Evolutionary conservation across 768 basidiomycete species (phyloP).

Genomic region (Gelatoporia subvermispora): DNA sequence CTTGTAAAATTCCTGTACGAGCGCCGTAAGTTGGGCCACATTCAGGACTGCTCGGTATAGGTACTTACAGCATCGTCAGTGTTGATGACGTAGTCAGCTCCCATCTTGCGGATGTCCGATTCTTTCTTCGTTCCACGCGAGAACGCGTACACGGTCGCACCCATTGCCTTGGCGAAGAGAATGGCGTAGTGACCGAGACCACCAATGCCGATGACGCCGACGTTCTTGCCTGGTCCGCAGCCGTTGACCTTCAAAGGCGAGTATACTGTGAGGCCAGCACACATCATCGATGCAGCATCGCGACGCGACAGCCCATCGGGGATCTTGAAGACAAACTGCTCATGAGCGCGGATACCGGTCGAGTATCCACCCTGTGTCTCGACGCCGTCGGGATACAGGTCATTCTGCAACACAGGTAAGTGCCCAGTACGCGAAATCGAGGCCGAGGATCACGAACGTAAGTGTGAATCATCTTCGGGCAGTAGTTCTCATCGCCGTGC

Average conservation of each 20-base stretch:
- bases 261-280: slow-evolving; percentile 56
- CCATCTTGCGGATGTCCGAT: slow-evolving; percentile 50
- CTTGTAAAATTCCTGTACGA: slow-evolving; percentile 31
- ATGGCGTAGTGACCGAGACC: slow-evolving; percentile 41
- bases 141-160: slow-evolving; percentile 52
- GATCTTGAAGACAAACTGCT: slow-evolving; percentile 53
- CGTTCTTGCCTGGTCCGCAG: slow-evolving; percentile 52
- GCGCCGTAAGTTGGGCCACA: slow-evolving; percentile 11
- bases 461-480: slow-evolving; percentile 36
- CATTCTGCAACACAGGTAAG: slow-evolving; percentile 15
- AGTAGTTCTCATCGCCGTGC: slow-evolving; percentile 51
- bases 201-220: slow-evolving; percentile 62
- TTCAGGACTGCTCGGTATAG: slow-evolving; percentile 6
- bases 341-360: slow-evolving; percentile 36
- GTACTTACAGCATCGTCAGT: slow-evolving; percentile 31
- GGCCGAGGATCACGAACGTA: slow-evolving; percentile 23
- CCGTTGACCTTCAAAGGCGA: slow-evolving; percentile 51
- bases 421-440: not conserved
- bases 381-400: slow-evolving; percentile 34
- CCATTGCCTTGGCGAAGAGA: slow-evolving; percentile 46
- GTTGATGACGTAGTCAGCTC: slow-evolving; percentile 46
- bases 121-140: slow-evolving; percentile 46
- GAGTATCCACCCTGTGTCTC: slow-evolving; percentile 40
- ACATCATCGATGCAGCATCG: slow-evolving; percentile 57
- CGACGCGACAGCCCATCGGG: slow-evolving; percentile 45